These are phyloP conservation scores for Vaucheria bursata DNA, from an alignment of 352 stramenopile genomes.

Conservation along the genomic window DNA sequence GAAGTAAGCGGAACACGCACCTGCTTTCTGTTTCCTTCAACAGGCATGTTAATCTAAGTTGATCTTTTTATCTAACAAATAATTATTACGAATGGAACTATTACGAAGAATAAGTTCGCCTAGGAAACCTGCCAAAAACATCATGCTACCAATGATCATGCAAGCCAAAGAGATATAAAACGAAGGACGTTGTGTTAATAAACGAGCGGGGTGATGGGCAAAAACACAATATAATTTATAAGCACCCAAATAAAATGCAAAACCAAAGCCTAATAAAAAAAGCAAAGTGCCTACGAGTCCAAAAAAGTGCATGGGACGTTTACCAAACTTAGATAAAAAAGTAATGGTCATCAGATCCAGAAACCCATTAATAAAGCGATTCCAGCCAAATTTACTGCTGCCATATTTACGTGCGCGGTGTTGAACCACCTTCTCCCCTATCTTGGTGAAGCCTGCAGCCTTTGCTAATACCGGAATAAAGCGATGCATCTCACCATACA, in stretches of 20 bases:
- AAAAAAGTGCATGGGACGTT: constrained; percentile 4
- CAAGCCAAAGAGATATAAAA: not conserved
- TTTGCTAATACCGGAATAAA: not conserved
- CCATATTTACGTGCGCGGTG: constrained; percentile 1
- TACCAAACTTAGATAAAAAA: not conserved
- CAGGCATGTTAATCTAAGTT: not conserved
- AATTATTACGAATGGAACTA: not conserved
- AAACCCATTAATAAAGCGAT: not conserved
- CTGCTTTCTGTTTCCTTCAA: no score
- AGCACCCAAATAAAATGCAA: not conserved
- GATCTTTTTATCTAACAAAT: not conserved
- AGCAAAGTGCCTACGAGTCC: not conserved
- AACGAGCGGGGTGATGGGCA: not conserved
- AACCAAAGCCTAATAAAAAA: not conserved
- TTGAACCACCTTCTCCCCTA: not conserved
- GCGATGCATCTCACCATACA: not conserved
- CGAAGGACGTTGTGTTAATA: not conserved
- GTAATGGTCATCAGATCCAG: not conserved
- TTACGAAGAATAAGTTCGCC: not conserved
- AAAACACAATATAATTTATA: not conserved
- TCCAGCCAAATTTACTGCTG: not conserved
- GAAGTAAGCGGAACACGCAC: no score
- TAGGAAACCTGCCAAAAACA: not conserved
- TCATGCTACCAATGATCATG: not conserved
- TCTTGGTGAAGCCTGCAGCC: not conserved